Conservation (phyloP, 805 yeast species). For the Ogataea populi-albae region DNA sequence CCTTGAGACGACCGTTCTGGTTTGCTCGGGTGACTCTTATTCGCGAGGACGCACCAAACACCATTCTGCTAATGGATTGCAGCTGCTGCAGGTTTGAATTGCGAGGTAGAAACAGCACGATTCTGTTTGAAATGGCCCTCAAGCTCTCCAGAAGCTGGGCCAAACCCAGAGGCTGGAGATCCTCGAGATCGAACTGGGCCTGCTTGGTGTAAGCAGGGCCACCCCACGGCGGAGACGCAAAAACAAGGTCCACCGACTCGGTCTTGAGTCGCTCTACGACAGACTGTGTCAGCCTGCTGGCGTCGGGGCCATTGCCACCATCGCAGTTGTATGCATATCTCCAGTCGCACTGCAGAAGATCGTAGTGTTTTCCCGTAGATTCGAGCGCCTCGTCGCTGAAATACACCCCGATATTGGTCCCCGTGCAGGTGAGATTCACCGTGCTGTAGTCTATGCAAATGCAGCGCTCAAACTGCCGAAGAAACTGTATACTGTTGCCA, state of each 20-base stretch:
- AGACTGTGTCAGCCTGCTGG: slow-evolving; percentile 9
- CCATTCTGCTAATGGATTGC: slow-evolving; percentile 40
- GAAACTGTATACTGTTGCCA: slow-evolving; percentile 79
- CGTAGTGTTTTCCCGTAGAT: slow-evolving; percentile 52
- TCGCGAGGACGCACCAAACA: slow-evolving; percentile 42
- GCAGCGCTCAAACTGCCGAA: slow-evolving; percentile 51
- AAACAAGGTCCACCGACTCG: slow-evolving; percentile 47
- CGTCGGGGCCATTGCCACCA: slow-evolving; percentile 7
- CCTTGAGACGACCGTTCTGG: slow-evolving; percentile 45
- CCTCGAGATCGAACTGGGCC: slow-evolving; percentile 44
- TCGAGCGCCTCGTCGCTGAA: slow-evolving; percentile 35
- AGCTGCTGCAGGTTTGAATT: slow-evolving; percentile 55
- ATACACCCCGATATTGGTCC: slow-evolving; percentile 64
- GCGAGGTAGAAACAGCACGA: slow-evolving; percentile 63
- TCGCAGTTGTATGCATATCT: slow-evolving; percentile 7
- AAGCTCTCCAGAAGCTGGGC: slow-evolving; percentile 43
- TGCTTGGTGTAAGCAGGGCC: slow-evolving; percentile 59
- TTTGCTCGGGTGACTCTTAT: slow-evolving; percentile 47
- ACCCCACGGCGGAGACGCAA: slow-evolving; percentile 90
- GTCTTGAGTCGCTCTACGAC: slow-evolving; percentile 8
- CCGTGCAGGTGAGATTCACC: slow-evolving; percentile 62
- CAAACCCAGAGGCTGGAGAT: slow-evolving; percentile 48
- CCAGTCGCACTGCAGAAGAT: slow-evolving; percentile 16
- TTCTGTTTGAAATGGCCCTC: slow-evolving; percentile 40
- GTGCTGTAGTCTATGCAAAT: slow-evolving; percentile 62